A percentile compares a stretch with the other conserved stretches of the same genome.
Conservation (phyloP, 2,329 filamentous ascomycete species). For the Neonectria faginata region DNA sequence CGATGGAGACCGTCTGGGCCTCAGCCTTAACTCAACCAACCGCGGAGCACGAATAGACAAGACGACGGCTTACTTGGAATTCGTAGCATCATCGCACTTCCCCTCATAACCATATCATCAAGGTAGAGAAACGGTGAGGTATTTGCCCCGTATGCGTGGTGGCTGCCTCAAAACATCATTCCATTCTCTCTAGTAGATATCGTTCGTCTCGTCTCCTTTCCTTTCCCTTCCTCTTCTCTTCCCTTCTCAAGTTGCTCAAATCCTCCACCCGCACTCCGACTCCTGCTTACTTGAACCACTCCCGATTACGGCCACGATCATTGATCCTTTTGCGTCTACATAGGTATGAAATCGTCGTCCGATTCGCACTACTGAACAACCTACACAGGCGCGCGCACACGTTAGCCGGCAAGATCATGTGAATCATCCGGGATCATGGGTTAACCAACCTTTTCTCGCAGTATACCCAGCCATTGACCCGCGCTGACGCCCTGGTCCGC, state of each 20-base stretch:
- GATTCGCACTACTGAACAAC: constrained; percentile 50
- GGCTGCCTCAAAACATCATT: constrained; percentile 23
- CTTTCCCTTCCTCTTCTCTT: not conserved
- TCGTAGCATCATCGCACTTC: too few relatives aligned
- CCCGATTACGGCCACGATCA: constrained; percentile 40
- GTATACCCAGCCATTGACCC: constrained; percentile 89
- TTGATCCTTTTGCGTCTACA: constrained; percentile 33
- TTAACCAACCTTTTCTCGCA: constrained; percentile 88
- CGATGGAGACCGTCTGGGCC: too few relatives aligned
- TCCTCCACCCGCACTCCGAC: constrained; percentile 38
- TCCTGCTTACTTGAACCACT: constrained; percentile 38
- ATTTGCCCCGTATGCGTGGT: not conserved
- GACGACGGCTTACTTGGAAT: not conserved
- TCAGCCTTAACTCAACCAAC: too few relatives aligned
- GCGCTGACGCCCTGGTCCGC: constrained; percentile 94
- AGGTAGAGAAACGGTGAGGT: not conserved
- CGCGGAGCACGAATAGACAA: not conserved
- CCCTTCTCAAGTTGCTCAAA: constrained; percentile 34
- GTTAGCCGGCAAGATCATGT: constrained; percentile 30
- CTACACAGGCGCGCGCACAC: constrained; percentile 35
- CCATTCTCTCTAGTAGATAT: constrained; percentile 46
- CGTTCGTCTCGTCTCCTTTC: constrained; percentile 34
- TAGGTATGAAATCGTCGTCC: constrained; percentile 29
- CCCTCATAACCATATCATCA: not conserved
- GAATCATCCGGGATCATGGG: constrained; percentile 5